Evolutionary conservation across 306 rosid species (phyloP).

Genomic region (Vicia sativa): DNA sequence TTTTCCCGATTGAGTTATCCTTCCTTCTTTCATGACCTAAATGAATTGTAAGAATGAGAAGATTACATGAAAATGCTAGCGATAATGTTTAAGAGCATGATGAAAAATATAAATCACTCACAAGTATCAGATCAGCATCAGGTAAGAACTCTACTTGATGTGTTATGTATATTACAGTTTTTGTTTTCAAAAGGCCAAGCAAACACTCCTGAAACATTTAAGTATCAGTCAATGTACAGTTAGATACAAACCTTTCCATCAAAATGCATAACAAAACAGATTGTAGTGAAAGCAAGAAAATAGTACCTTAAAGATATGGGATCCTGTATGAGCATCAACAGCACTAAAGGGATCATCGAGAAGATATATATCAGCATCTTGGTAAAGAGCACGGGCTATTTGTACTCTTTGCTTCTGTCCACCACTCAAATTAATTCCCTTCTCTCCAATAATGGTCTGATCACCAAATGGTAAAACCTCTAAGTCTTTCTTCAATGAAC

Average conservation of each 20-base stretch:
- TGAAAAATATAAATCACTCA: constrained; percentile 40
- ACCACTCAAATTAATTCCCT: constrained; percentile 89
- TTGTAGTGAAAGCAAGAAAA: constrained; percentile 3
- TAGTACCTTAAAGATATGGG: constrained; percentile 73
- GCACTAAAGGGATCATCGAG: constrained; percentile 95
- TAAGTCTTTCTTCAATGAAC: constrained; percentile 70
- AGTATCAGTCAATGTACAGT: constrained; percentile 18
- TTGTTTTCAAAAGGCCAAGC: constrained; percentile 70
- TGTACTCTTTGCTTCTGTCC: constrained; percentile 91
- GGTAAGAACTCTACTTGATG: constrained; percentile 94
- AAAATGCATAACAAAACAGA: not conserved
- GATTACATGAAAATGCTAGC: constrained; percentile 15
- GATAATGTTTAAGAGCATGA: not conserved
- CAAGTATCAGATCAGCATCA: constrained; percentile 81
- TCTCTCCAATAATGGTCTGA: constrained; percentile 83
- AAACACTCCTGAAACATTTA: constrained; percentile 70
- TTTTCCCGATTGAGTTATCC: constrained; percentile 76
- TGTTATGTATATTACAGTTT: constrained; percentile 78
- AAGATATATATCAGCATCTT: constrained; percentile 79
- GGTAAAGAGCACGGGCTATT: constrained; percentile 82
- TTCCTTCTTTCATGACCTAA: constrained; percentile 91
- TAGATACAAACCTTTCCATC: constrained; percentile 3
- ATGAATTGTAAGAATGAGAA: not conserved
- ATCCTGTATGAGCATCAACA: constrained; percentile 96
- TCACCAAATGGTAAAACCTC: constrained; percentile 78